phyloP scores from a whole-genome alignment of 2,329 filamentous ascomycete species.

The Aspergillus amoenus region DNA sequence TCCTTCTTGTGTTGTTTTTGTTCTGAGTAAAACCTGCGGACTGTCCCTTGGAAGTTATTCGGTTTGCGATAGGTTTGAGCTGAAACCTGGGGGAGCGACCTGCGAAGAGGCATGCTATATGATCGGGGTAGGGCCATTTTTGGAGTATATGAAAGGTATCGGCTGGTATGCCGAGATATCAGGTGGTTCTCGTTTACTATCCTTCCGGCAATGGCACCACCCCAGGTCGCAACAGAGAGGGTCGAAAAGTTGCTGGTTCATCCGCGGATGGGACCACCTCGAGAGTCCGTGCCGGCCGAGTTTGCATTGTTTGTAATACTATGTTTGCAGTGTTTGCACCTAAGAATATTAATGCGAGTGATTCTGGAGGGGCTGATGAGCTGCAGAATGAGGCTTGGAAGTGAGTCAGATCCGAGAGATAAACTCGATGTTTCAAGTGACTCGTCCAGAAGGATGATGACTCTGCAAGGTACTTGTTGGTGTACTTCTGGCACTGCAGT shows the following conservation, averaged over 20 bases:
- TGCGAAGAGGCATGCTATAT: conserved; percentile 33
- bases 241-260: conserved; percentile 2
- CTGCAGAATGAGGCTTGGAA: conserved; percentile 5
- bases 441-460: not conserved
- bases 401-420: conserved; percentile 8
- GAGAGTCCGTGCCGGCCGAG: not conserved
- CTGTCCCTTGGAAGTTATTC: conserved; percentile 18
- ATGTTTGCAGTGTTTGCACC: conserved; percentile 7
- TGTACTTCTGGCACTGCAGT: not conserved
- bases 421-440: not conserved
- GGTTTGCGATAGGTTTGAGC: conserved; percentile 22
- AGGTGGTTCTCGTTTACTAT: conserved; percentile 15
- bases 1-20: conserved; percentile 16
- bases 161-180: conserved; percentile 18
- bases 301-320: conserved; percentile 17
- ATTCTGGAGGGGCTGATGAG: not conserved
- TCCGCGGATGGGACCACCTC: conserved; percentile 20
- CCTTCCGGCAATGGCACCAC: conserved; percentile 10
- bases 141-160: conserved; percentile 11
- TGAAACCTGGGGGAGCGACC: conserved; percentile 30
- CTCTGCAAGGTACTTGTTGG: not conserved
- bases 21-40: conserved; percentile 4
- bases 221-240: not conserved
- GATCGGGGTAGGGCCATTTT: conserved; percentile 35
- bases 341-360: not conserved